Evolutionary conservation across 2,329 filamentous ascomycete genomes (phyloP).

Genomic region (Calonectria fujianensis): DNA sequence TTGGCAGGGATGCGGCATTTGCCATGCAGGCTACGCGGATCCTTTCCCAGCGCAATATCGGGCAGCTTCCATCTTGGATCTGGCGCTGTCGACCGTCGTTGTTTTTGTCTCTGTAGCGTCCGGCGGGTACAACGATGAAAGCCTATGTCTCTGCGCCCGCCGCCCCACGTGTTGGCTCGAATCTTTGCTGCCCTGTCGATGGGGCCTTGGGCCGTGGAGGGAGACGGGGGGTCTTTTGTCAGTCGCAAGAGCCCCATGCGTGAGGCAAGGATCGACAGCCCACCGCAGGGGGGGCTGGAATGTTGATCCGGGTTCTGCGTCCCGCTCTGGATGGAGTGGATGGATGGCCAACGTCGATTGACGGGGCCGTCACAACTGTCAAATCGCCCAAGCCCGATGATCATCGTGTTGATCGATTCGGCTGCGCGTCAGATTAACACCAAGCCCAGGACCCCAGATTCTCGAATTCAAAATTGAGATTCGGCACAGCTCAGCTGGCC

Average conservation of each 20-base stretch:
- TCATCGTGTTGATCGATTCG: constrained; percentile 32
- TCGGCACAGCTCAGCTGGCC: neutral
- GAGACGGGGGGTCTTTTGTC: neutral
- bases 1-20: constrained; percentile 26
- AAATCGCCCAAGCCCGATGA: constrained; percentile 10
- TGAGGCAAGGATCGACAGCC: constrained; percentile 27
- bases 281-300: neutral
- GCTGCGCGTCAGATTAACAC: neutral
- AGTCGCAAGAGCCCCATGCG: constrained; percentile 9
- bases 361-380: neutral
- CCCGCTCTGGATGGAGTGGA: constrained; percentile 5
- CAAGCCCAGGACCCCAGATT: neutral
- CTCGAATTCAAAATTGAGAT: neutral
- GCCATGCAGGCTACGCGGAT: constrained; percentile 22
- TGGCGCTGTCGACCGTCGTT: constrained; percentile 13
- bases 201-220: neutral
- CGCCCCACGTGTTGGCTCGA: constrained; percentile 10
- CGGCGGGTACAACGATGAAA: neutral
- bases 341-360: constrained; percentile 8
- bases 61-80: constrained; percentile 25
- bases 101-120: constrained; percentile 10
- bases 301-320: constrained; percentile 32
- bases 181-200: constrained; percentile 15
- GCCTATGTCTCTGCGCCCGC: neutral
- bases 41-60: constrained; percentile 18